Base-by-base conservation (phyloP, 495 filamentous ascomycete genomes). In the Ascobolus immersus region DNA sequence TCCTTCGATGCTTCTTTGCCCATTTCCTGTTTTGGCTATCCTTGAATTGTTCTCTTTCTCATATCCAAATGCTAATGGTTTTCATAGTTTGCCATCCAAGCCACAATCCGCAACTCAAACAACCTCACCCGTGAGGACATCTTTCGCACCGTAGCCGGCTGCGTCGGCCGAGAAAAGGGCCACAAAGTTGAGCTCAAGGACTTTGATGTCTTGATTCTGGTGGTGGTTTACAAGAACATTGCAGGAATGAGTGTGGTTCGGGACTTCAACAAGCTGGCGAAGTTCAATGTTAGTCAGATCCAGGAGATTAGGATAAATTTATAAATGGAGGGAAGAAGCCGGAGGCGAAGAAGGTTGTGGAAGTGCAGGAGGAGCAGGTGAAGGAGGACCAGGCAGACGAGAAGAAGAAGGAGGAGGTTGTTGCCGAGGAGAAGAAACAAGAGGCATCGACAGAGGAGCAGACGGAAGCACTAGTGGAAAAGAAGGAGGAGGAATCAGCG, bases 11-110 rank as follows among this genome's bases (percentile, higher is more conserved):
- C 43, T 27, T 7, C n/a, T n/a, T n/a, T n/a, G n/a, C n/a, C n/a
- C n/a, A n/a, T n/a, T n/a, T n/a, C n/a, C n/a, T n/a, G n/a, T n/a
- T n/a, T n/a, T n/a, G n/a, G n/a, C n/a, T n/a, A n/a, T n/a, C n/a
- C 15, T 23, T 25, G 21, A 45, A 27, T 44, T 35, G 17, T 21
- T 47, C 39, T 39, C 35, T 47, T 46, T 32, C 25, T 37, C 36
- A 42, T 39, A 42, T 43, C 15, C 24, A 41, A n/a, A n/a, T 9
- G 10, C 21, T 12, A 2, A 15, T 21, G 36, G 20, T 32, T 17
- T 24, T 19, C n/a, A n/a, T 28, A 91, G 77, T 96, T 79, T 45
- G 86, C 86, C 14, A 93, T 99, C 38, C 75, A 82, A 5, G 75
- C 80, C 22, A 72, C 65, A 3, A 62, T 82, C 27, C 69, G 89